phyloP scores from a whole-genome alignment of 1,284 basidiomycete species.

The Jaminaea rosea region DNA sequence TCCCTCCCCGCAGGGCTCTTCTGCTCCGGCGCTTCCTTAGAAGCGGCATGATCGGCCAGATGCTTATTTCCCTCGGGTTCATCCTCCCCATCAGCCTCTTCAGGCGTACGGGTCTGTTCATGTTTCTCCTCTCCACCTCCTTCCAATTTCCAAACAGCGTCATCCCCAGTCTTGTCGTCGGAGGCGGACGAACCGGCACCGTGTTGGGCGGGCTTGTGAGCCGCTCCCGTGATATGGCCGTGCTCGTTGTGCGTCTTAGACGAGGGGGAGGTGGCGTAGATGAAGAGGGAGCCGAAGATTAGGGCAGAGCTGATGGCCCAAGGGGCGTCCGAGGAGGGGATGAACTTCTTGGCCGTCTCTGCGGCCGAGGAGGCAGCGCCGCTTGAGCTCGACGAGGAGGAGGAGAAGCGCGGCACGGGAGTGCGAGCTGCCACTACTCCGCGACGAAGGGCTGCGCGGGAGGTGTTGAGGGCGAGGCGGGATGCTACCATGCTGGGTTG shows the following conservation, averaged over 20 bases:
- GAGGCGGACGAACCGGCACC: background rate
- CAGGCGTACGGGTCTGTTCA: background rate
- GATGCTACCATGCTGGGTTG: background rate
- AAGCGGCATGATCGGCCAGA: background rate
- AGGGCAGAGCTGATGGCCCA: slow-evolving; percentile 28
- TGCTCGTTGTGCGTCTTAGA: slow-evolving; percentile 2
- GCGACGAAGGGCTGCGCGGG: background rate
- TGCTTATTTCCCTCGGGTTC: background rate
- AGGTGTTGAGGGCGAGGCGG: background rate
- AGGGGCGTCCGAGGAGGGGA: slow-evolving; percentile 16
- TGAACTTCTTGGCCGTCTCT: too few species aligned
- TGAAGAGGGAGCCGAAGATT: slow-evolving; percentile 24
- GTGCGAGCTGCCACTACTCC: background rate
- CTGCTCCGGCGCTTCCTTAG: too few species aligned
- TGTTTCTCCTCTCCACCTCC: background rate
- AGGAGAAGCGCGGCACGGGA: background rate
- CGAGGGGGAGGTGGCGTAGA: slow-evolving; percentile 15
- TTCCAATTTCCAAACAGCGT: slow-evolving; percentile 1
- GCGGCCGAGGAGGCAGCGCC: background rate
- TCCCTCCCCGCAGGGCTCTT: background rate
- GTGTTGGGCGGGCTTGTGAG: background rate
- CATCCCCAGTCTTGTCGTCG: slow-evolving; percentile 1
- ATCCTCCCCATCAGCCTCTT: background rate
- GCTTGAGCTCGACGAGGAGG: background rate
- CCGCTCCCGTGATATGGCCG: background rate